phyloP scores from a whole-genome alignment of 768 basidiomycete species.

The Amylocystis lapponica region DNA sequence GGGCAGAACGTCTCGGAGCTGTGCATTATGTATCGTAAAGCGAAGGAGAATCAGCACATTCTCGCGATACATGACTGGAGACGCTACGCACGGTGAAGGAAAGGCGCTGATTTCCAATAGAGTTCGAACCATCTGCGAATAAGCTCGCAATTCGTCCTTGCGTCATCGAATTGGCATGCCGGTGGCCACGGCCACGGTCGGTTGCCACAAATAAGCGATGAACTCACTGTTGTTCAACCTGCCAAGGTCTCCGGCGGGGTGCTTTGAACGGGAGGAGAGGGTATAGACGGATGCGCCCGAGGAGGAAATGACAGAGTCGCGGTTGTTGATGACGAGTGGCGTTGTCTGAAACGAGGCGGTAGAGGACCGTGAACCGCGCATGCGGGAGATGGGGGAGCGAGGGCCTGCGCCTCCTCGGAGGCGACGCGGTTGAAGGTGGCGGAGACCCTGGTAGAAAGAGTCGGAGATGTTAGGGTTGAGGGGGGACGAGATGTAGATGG shows the following conservation, averaged over 20 bases:
- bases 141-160: too few species aligned
- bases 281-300: conserved; percentile 46
- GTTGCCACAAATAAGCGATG: too few species aligned
- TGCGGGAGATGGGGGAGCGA: conserved; percentile 27
- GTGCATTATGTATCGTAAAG: too few species aligned
- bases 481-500: conserved; percentile 47
- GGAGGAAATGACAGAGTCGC: conserved; percentile 46
- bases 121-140: too few species aligned
- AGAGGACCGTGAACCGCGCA: conserved; percentile 59
- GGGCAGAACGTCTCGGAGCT: too few species aligned
- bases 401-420: conserved; percentile 39
- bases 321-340: conserved; percentile 17
- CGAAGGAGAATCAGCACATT: too few species aligned
- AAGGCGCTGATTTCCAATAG: too few species aligned
- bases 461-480: conserved; percentile 40
- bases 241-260: conserved; percentile 54
- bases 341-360: conserved; percentile 45
- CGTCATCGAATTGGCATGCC: too few species aligned
- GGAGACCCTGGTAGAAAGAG: conserved; percentile 31
- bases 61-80: too few species aligned
- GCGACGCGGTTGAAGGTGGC: conserved; percentile 37
- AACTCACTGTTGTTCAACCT: too few species aligned
- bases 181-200: too few species aligned
- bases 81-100: too few species aligned
- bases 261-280: conserved; percentile 55